Base-by-base conservation (phyloP, 164 flowering plant species). In the Sextonia rubra region DNA sequence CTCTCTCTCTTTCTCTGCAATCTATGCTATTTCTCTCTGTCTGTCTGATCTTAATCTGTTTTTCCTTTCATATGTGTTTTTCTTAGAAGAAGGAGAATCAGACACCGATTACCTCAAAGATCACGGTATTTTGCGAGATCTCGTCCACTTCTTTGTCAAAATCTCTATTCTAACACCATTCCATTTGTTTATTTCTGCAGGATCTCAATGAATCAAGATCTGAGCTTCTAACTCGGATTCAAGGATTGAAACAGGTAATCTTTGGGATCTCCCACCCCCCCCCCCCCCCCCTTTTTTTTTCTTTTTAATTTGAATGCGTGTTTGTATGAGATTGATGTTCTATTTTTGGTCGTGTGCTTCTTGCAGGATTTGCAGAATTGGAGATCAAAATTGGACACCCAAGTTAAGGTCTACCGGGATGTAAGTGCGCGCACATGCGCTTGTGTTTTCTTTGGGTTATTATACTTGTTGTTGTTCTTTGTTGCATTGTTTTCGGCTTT, bases 351-450 rank as follows among this genome's bases (percentile, higher is more conserved):
- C 22, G n/a, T 48, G 22, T 47, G 52, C 26, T 17, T 37, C 8
- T 6, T 63, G 62, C 72, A 92, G 96, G 98, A 92, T 75, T 75
- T 94, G 82, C 96, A 91, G 79, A 88, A 73, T 75, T 94, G 98
- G 98, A 86, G 98, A 72, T 87, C 90, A 4, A 92, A 88, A 77
- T 65, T 94, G 66, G 97, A 94, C 69, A 85, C 89, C 44, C 97
- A 94, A 85, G 97, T 92, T 48, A 88, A 87, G 74, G 72, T 80
- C 70, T 91, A 91, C 70, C 90, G 87, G 2, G 89, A 87, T 76
- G 98, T 94, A 80, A 87, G 97, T 83, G 4, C n/a, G n/a, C n/a
- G n/a, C n/a, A n/a, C n/a, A n/a, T n/a, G n/a, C n/a, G n/a, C 24
- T 62, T 9, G 44, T 37, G 44, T 7, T 8, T 37, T 37, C 8